Conservation (phyloP, 2,329 filamentous ascomycete species). For the Xylaria polymorpha region DNA sequence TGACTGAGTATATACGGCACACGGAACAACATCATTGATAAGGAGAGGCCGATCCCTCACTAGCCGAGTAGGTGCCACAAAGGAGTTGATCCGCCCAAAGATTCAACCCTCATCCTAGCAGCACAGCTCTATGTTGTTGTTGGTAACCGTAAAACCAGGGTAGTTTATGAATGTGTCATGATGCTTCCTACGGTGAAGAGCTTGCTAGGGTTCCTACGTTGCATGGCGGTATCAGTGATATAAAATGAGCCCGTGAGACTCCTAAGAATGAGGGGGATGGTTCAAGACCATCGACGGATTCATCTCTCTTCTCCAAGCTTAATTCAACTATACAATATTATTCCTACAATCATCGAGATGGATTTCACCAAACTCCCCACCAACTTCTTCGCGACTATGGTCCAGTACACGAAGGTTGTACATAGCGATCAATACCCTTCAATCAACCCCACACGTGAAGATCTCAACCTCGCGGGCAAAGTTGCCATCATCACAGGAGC, state of each 20-base stretch:
- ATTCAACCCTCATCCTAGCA: neutral
- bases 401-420: slow-evolving; percentile 51
- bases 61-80: neutral
- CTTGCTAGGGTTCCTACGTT: neutral
- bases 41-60: neutral
- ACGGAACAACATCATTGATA: slow-evolving; percentile 14
- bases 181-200: neutral
- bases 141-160: neutral
- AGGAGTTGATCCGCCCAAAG: neutral
- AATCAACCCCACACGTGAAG: slow-evolving; percentile 49
- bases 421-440: slow-evolving; percentile 55
- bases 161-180: slow-evolving; percentile 6
- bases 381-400: slow-evolving; percentile 42
- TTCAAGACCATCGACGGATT: neutral
- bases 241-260: slow-evolving; percentile 9
- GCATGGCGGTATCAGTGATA: neutral
- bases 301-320: neutral
- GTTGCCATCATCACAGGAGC: slow-evolving; percentile 57
- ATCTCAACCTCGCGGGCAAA: slow-evolving; percentile 51
- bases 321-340: neutral
- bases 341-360: slow-evolving; percentile 15
- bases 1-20: neutral
- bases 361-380: slow-evolving; percentile 39
- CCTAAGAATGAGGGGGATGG: neutral
- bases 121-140: neutral